Evolutionary conservation across 2,329 filamentous ascomycete species (phyloP).

Genomic region (Capronia americana): DNA sequence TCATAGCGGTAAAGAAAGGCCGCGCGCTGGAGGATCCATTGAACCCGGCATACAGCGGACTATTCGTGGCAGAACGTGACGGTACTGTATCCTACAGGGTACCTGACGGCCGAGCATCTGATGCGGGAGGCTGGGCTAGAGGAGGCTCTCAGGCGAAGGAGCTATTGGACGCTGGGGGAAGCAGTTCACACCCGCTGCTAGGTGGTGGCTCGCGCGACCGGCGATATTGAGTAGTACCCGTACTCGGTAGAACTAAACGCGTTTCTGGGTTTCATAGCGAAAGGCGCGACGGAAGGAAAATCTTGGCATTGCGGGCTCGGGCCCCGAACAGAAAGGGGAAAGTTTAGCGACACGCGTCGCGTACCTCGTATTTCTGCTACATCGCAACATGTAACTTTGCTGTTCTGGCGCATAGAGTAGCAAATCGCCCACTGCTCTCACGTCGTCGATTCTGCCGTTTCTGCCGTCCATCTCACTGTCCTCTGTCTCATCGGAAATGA

Average conservation of each 20-base stretch:
- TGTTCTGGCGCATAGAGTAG: not conserved
- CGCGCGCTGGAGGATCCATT: slow-evolving; percentile 4
- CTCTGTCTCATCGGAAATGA: too few relatives aligned
- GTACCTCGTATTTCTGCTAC: too few relatives aligned
- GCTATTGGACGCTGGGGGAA: not conserved
- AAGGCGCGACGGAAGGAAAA: not conserved
- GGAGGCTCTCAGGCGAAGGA: not conserved
- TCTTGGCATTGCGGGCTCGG: not conserved
- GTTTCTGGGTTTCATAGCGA: not conserved
- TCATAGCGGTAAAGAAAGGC: not conserved
- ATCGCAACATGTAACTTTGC: not conserved
- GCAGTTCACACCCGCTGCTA: not conserved
- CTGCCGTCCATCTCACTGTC: not conserved
- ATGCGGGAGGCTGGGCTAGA: not conserved
- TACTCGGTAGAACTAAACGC: too few relatives aligned
- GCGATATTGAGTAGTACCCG: not conserved
- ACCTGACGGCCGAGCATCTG: not conserved
- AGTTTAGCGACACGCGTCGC: not conserved
- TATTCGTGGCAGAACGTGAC: not conserved
- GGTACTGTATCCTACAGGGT: not conserved
- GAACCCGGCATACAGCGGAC: slow-evolving; percentile 1
- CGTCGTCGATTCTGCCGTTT: not conserved
- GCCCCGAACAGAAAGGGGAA: not conserved
- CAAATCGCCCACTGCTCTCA: not conserved
- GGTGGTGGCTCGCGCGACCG: not conserved